These are phyloP conservation scores for Cenococcum geophilum DNA, from an alignment of 495 filamentous ascomycete genomes.

Conservation along the genomic window DNA sequence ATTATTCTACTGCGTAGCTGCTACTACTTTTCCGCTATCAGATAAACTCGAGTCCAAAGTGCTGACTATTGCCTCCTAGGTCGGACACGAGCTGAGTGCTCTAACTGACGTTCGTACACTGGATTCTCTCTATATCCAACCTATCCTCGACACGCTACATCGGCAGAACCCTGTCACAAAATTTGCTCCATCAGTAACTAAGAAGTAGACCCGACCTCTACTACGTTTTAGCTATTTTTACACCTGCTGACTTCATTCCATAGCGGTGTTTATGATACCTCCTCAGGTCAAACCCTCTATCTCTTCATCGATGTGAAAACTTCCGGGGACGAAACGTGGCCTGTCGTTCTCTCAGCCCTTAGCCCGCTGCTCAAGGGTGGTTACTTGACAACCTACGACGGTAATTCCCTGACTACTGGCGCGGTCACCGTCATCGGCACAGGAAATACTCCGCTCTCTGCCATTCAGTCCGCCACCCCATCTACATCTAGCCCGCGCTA, in stretches of 20 bases:
- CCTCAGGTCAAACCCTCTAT: slow-evolving; percentile 37
- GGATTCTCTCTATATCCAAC: slow-evolving; percentile 40
- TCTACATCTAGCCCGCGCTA: slow-evolving; percentile 40
- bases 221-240: neutral
- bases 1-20: neutral
- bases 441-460: slow-evolving; percentile 37
- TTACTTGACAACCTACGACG: slow-evolving; percentile 37
- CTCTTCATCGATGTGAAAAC: slow-evolving; percentile 43
- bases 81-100: slow-evolving; percentile 38
- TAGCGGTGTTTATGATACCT: slow-evolving; percentile 40
- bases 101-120: slow-evolving; percentile 37
- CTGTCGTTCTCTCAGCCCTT: slow-evolving; percentile 35
- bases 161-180: slow-evolving; percentile 34
- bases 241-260: neutral
- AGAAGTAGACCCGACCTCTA: slow-evolving; percentile 19
- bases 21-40: neutral
- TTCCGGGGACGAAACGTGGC: slow-evolving; percentile 31
- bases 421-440: slow-evolving; percentile 40
- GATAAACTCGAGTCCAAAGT: neutral
- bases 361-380: slow-evolving; percentile 28
- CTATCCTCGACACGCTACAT: slow-evolving; percentile 37
- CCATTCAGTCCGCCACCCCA: slow-evolving; percentile 43
- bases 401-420: slow-evolving; percentile 25
- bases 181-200: slow-evolving; percentile 31
- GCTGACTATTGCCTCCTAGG: slow-evolving; percentile 17